These are phyloP conservation scores for Alternaria metachromatica DNA, from an alignment of 2,329 filamentous ascomycete genomes.

Conservation along the genomic window DNA sequence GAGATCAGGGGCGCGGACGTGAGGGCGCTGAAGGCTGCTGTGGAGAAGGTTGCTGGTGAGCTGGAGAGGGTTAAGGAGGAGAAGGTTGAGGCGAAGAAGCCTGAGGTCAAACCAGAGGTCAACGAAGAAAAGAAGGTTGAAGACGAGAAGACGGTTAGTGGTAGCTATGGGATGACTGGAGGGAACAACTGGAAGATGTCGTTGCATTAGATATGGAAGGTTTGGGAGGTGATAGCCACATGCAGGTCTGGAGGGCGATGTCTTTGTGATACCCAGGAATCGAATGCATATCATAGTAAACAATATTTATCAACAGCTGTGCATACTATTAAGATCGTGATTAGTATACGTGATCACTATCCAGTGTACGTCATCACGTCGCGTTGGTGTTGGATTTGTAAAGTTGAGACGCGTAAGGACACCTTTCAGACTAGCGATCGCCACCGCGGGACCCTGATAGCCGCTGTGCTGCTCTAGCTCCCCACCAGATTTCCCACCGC, in stretches of 20 bases:
- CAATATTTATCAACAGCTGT: neutral
- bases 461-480: slow-evolving; percentile 21
- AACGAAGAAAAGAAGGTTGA: slow-evolving; percentile 6
- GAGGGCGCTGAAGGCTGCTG: slow-evolving; percentile 29
- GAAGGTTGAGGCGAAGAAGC: slow-evolving; percentile 16
- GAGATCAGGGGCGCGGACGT: slow-evolving; percentile 41
- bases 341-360: neutral
- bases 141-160: slow-evolving; percentile 42
- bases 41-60: slow-evolving; percentile 29
- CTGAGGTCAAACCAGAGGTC: slow-evolving; percentile 2
- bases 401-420: slow-evolving; percentile 28
- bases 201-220: slow-evolving; percentile 12
- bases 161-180: slow-evolving; percentile 43
- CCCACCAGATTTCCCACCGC: slow-evolving; percentile 18
- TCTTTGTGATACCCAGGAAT: neutral
- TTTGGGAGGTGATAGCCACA: neutral
- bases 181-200: slow-evolving; percentile 40
- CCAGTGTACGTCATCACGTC: neutral
- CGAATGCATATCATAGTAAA: neutral
- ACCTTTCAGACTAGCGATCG: slow-evolving; percentile 39
- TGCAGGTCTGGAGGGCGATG: neutral
- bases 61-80: slow-evolving; percentile 9
- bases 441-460: slow-evolving; percentile 24
- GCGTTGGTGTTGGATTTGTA: slow-evolving; percentile 30
- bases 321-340: neutral